These are phyloP conservation scores for Acidomyces sp. DNA, from an alignment of 495 filamentous ascomycete genomes.

Conservation along the genomic window DNA sequence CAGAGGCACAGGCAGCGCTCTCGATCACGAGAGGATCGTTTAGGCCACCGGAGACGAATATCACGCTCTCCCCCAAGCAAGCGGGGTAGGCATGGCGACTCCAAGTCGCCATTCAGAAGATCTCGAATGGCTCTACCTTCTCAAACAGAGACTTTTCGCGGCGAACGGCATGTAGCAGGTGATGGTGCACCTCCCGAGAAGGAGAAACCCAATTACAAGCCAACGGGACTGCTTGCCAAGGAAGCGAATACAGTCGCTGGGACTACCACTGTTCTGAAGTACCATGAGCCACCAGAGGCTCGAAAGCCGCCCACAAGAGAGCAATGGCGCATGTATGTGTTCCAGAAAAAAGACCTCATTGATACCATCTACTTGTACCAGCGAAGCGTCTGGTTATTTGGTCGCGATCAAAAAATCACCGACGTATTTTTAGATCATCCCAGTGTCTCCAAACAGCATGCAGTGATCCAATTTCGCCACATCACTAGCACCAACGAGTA, in stretches of 20 bases:
- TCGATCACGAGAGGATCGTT: constrained; percentile 9
- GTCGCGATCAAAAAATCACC: constrained; percentile 63
- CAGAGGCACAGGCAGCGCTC: constrained; percentile 9
- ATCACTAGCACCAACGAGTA: constrained; percentile 71
- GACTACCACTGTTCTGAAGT: constrained; percentile 68
- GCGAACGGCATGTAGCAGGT: constrained; percentile 6
- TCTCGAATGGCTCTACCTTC: constrained; percentile 26
- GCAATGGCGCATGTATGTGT: constrained; percentile 82
- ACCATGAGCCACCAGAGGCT: constrained; percentile 87
- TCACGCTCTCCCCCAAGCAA: constrained; percentile 18
- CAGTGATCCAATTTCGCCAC: constrained; percentile 84
- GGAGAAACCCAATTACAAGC: constrained; percentile 76
- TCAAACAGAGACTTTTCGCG: constrained; percentile 28
- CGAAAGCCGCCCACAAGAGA: constrained; percentile 70
- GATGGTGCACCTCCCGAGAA: constrained; percentile 41
- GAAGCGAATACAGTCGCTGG: constrained; percentile 71
- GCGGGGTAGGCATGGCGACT: constrained; percentile 5
- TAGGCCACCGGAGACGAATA: constrained; percentile 1
- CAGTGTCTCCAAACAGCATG: constrained; percentile 87
- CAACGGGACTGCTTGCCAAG: constrained; percentile 69
- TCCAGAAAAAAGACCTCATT: constrained; percentile 69
- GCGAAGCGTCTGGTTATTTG: constrained; percentile 82
- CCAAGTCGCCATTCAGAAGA: constrained; percentile 12
- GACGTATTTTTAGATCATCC: constrained; percentile 81
- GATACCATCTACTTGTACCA: constrained; percentile 63